phyloP scores from a whole-genome alignment of 177 flowering plant genomes.

The Vitis hybrid region DNA sequence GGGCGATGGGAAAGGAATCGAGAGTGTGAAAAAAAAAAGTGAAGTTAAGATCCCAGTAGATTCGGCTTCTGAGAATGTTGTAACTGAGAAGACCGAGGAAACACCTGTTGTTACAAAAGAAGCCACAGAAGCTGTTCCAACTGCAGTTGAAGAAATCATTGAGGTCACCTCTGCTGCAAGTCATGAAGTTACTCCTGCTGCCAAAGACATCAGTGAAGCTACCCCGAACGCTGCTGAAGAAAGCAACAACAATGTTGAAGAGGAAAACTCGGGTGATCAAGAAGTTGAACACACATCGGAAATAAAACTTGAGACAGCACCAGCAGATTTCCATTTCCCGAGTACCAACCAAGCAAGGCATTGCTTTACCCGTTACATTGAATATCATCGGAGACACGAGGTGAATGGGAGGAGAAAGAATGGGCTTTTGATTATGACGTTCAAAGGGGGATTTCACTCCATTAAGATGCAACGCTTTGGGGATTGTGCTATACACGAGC shows the following conservation, averaged over 20 bases:
- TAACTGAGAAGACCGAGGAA: slow-evolving; percentile 34
- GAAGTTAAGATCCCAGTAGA: slow-evolving; percentile 29
- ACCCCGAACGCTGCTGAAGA: slow-evolving; percentile 9
- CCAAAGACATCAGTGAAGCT: slow-evolving; percentile 7
- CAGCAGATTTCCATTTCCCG: slow-evolving; percentile 95
- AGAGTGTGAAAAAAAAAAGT: slow-evolving; percentile 42
- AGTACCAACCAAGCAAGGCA: slow-evolving; percentile 98
- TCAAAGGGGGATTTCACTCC: too few relatives aligned
- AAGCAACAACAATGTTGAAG: slow-evolving; percentile 11
- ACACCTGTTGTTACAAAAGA: slow-evolving; percentile 26
- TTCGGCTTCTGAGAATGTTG: slow-evolving; percentile 34
- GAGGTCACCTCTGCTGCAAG: slow-evolving; percentile 18
- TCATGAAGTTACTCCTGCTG: slow-evolving; percentile 19
- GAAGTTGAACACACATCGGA: slow-evolving; percentile 54
- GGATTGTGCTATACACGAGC: too few relatives aligned
- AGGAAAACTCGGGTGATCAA: slow-evolving; percentile 17
- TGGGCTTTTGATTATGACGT: too few relatives aligned
- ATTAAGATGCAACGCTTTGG: too few relatives aligned
- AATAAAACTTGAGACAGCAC: slow-evolving; percentile 88
- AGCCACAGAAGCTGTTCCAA: slow-evolving; percentile 10
- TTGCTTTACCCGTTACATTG: slow-evolving; percentile 95
- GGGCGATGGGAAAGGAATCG: slow-evolving; percentile 42
- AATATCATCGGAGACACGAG: slow-evolving; percentile 46
- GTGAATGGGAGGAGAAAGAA: too few relatives aligned
- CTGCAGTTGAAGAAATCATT: slow-evolving; percentile 8